Conservation (phyloP, 805 yeast species). For the Suhomyces prunicola region DNA sequence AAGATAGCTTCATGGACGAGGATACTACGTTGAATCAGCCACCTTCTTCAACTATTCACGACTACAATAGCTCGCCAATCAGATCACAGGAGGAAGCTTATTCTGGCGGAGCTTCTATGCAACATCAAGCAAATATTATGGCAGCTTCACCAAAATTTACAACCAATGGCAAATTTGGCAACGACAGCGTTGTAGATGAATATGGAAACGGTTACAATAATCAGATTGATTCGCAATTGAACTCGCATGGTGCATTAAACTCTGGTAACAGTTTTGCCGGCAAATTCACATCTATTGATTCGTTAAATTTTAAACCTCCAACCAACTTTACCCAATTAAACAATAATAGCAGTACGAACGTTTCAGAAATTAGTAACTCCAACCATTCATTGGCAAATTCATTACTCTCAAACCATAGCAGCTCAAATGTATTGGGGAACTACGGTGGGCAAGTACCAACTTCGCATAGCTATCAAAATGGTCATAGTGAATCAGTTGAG, state of each 20-base stretch:
- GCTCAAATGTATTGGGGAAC: slow-evolving; percentile 6
- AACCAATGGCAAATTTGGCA: slow-evolving; percentile 8
- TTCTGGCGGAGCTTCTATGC: neutral
- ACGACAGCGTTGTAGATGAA: slow-evolving; percentile 10
- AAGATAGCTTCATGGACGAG: slow-evolving; percentile 41
- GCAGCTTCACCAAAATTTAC: slow-evolving; percentile 13
- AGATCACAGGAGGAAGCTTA: slow-evolving; percentile 4
- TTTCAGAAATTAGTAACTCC: slow-evolving; percentile 33
- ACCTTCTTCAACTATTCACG: slow-evolving; percentile 4
- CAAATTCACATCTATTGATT: slow-evolving; percentile 38
- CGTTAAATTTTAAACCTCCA: slow-evolving; percentile 39
- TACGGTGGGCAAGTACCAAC: slow-evolving; percentile 4
- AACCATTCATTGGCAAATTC: slow-evolving; percentile 21
- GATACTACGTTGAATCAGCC: slow-evolving; percentile 23
- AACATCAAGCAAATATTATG: slow-evolving; percentile 3
- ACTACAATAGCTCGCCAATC: slow-evolving; percentile 7
- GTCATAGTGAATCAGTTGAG: slow-evolving; percentile 9
- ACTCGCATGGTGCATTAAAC: neutral
- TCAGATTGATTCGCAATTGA: slow-evolving; percentile 1
- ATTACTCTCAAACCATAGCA: slow-evolving; percentile 13
- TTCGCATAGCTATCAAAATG: slow-evolving; percentile 3
- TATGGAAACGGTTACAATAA: slow-evolving; percentile 5
- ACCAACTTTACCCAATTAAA: slow-evolving; percentile 38
- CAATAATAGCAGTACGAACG: slow-evolving; percentile 38
- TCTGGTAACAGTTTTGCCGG: slow-evolving; percentile 11